Base-by-base conservation (phyloP, 768 basidiomycete genomes). In the Termitomyces titanicus region DNA sequence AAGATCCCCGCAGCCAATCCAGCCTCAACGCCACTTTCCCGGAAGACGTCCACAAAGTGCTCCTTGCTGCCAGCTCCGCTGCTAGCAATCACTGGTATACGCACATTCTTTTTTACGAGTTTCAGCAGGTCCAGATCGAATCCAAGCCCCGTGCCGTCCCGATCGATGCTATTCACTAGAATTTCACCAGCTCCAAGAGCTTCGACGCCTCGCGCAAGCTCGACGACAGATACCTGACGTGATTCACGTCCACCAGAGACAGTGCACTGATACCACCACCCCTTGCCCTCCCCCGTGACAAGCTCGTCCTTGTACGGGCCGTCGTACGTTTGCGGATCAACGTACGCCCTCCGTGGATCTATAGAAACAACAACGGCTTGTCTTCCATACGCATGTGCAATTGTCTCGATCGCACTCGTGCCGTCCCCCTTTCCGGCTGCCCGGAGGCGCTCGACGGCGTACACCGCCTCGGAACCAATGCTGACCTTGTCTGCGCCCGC, bases 181-280 rank as follows among this genome's bases (percentile, higher is more conserved):
- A 98, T 85, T 72, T 99, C 97, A 4, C 97, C 97, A 0, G 97
- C 95, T 3, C 97, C 97, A 15, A 99, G 82, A 38, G 68, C 68
- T 68, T 97, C 93, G n/a, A 86, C 93, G 12, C 96, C 97, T 55
- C 83, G 77, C 17, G 90, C 92, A n/a, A 99, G 84, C 70, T 98
- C 86, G 20, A 92, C 84, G 40, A 86, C 96, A 13, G 96, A 97
- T 31, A 99, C 72, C 34, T 84, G 84, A 12, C 94, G 84, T 22
- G 76, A 61, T 67, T 94, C 89, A 29, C 97, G 85, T 13, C 97
- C 97, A 37, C 97, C 96, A 1, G 87, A 90, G 45, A 98, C 90
- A 11, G 97, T 98, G 70, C 97, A 98, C 68, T 95, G 94, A 71
- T 99, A 99, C 97, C 96, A 98, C 94, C 97, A 98, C 40, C 85